These are phyloP conservation scores for Psilocybe subaeruginosa DNA, from an alignment of 768 basidiomycete genomes.

Conservation along the genomic window DNA sequence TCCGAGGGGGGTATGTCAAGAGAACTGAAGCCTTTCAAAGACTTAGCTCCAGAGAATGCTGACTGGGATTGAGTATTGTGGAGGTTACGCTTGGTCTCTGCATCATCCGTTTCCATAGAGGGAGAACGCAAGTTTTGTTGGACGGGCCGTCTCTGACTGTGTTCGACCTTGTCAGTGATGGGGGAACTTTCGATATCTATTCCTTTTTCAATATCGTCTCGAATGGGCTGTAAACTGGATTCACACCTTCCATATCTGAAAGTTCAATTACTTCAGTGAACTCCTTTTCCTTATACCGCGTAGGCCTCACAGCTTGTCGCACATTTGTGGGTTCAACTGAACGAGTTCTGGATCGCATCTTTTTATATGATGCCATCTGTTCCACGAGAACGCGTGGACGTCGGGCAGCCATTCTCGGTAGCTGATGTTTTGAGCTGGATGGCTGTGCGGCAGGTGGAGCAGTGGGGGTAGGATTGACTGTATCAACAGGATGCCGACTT, in stretches of 20 bases:
- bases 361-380: slow-evolving; percentile 5
- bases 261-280: slow-evolving; percentile 8
- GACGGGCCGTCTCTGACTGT: not conserved
- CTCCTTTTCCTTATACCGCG: slow-evolving; percentile 8
- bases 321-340: slow-evolving; percentile 2
- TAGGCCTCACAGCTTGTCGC: not conserved
- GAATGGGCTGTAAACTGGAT: not conserved
- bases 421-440: not conserved
- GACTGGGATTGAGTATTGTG: not conserved
- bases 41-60: not conserved
- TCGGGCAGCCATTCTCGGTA: slow-evolving; percentile 16
- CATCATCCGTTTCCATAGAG: slow-evolving; percentile 34
- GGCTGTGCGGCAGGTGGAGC: not conserved
- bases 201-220: not conserved
- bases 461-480: not conserved
- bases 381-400: slow-evolving; percentile 5
- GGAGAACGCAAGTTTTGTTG: slow-evolving; percentile 1
- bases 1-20: slow-evolving; percentile 1
- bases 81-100: slow-evolving; percentile 20
- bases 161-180: not conserved
- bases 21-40: slow-evolving; percentile 3
- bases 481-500: not conserved
- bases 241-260: slow-evolving; percentile 15
- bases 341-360: slow-evolving; percentile 11
- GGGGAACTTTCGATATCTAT: not conserved